A percentile compares a stretch with the other conserved stretches of the same genome.
Conservation (phyloP, 2,329 filamentous ascomycete species). For the Orbilia quercus region DNA sequence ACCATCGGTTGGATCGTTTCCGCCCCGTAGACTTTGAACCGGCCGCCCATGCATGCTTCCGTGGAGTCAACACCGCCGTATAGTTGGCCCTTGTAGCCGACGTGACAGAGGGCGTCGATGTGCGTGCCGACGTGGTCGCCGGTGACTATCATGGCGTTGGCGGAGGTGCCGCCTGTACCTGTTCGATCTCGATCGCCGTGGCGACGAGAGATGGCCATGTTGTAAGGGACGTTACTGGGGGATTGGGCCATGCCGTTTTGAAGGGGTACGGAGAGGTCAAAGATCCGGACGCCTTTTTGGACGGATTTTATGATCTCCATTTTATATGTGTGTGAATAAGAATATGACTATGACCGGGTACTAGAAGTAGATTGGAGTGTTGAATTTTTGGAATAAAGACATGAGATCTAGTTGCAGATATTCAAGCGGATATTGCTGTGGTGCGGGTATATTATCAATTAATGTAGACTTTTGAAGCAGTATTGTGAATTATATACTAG, state of each 20-base stretch:
- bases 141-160: conserved; percentile 43
- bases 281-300: conserved; percentile 40
- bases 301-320: conserved; percentile 44
- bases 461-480: no score
- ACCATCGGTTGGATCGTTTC: conserved; percentile 39
- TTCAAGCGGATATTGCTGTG: no score
- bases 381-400: no score
- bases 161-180: conserved; percentile 26
- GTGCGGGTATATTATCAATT: no score
- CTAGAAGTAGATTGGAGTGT: background rate
- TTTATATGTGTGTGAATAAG: background rate
- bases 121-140: conserved; percentile 41
- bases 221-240: conserved; percentile 44
- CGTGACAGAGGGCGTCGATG: conserved; percentile 34
- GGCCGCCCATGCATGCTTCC: conserved; percentile 26
- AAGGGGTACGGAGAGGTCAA: conserved; percentile 55
- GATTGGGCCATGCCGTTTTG: conserved; percentile 57
- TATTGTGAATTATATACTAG: no score
- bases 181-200: conserved; percentile 32
- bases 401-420: no score
- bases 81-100: conserved; percentile 34
- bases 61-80: conserved; percentile 38
- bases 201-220: conserved; percentile 34
- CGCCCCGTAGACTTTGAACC: conserved; percentile 34
- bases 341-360: background rate